Evolutionary conservation across 768 basidiomycete genomes (phyloP).

Genomic region (Lepiota brunneoincarnata): DNA sequence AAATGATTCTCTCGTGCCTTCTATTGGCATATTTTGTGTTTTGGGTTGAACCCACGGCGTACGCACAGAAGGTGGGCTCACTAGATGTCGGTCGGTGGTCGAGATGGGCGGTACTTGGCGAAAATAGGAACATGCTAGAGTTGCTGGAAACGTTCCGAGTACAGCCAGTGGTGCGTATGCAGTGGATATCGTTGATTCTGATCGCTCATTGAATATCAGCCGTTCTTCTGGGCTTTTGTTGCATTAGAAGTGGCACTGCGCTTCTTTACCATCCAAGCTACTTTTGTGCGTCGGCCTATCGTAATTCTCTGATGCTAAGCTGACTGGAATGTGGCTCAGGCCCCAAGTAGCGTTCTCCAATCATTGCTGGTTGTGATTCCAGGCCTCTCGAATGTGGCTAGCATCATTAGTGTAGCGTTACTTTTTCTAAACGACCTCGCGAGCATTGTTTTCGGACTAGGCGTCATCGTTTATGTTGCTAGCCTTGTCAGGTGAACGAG

Average conservation of each 20-base stretch:
- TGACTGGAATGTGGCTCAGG: conserved; percentile 53
- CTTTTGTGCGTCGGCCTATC: conserved; percentile 47
- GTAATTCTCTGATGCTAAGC: background rate
- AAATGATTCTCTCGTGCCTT: conserved; percentile 61
- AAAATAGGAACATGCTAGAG: conserved; percentile 27
- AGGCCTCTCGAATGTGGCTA: conserved; percentile 59
- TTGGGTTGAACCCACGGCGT: conserved; percentile 57
- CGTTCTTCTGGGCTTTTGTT: conserved; percentile 82
- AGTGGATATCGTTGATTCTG: background rate
- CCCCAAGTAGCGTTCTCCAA: conserved; percentile 56
- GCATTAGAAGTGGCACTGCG: conserved; percentile 71
- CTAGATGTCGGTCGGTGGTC: conserved; percentile 41
- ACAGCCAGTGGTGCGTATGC: conserved; percentile 52
- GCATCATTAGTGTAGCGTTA: conserved; percentile 63
- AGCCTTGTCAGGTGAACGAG: conserved; percentile 33
- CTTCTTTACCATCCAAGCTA: conserved; percentile 67
- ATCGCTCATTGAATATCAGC: conserved; percentile 36
- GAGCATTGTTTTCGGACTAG: conserved; percentile 67
- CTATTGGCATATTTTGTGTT: conserved; percentile 68
- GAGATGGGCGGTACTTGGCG: conserved; percentile 61
- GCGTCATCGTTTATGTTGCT: conserved; percentile 57
- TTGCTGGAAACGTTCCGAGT: conserved; percentile 38
- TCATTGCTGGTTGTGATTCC: conserved; percentile 66
- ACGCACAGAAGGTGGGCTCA: conserved; percentile 33
- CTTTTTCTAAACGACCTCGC: conserved; percentile 72